Evolutionary conservation across 352 stramenopile genomes (phyloP).

Genomic region (Globisporangium megalacanthum): DNA sequence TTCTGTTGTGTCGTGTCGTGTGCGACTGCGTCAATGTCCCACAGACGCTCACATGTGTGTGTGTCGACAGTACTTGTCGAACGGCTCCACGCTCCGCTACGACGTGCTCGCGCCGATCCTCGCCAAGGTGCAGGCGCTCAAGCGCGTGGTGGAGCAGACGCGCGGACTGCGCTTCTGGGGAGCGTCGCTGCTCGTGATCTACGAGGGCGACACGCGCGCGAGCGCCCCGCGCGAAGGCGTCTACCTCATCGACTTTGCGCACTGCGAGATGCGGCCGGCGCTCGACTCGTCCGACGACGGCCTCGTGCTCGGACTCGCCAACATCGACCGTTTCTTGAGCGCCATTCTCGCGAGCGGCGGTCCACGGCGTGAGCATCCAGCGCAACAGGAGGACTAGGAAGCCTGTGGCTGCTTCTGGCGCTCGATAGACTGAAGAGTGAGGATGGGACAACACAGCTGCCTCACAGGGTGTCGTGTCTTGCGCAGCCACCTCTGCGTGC

Average conservation of each 20-base stretch:
- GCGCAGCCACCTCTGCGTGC: background rate
- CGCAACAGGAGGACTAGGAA: background rate
- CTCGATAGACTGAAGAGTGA: background rate
- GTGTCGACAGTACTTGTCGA: conserved; percentile 53
- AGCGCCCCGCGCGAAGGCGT: conserved; percentile 30
- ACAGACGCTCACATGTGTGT: background rate
- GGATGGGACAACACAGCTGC: background rate
- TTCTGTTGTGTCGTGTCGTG: conserved; percentile 1
- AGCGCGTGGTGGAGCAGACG: conserved; percentile 34
- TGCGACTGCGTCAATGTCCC: background rate
- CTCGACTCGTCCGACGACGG: conserved; percentile 53
- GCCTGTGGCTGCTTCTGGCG: background rate
- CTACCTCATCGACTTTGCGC: conserved; percentile 75
- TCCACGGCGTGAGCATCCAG: background rate
- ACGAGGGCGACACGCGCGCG: conserved; percentile 52
- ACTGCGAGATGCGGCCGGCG: conserved; percentile 59
- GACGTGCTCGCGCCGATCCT: conserved; percentile 40
- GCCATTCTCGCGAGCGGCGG: conserved; percentile 20
- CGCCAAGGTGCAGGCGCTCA: conserved; percentile 36
- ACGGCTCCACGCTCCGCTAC: conserved; percentile 29
- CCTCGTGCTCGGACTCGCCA: conserved; percentile 57
- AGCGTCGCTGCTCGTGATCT: conserved; percentile 65
- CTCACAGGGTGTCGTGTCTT: background rate
- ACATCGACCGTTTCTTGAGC: conserved; percentile 45
- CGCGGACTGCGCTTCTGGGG: conserved; percentile 70